Base-by-base conservation (phyloP, 805 yeast genomes). In the Barnettozyma pratensis region DNA sequence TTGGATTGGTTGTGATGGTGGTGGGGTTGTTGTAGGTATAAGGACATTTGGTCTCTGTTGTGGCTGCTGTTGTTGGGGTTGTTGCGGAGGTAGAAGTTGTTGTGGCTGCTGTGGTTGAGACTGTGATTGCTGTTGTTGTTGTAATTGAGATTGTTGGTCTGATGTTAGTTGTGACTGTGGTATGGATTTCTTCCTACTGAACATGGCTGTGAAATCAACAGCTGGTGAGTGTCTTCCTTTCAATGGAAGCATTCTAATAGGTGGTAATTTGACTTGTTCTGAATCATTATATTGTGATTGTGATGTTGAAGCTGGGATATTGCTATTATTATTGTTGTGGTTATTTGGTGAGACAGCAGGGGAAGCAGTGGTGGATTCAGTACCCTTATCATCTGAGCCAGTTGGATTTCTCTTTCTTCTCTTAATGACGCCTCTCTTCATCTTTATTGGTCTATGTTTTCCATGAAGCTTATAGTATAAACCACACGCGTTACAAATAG, bases 401-500 rank as follows among this genome's bases (percentile, higher is more conserved):
- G 38, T 12, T 39, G 54, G 49, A 12, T 46, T 59, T 56, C 94
- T 73, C 54, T 80, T 83, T 48, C 96, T 72, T 57, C 96, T 75
- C 63, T 85, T 86, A 53, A 87, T 87, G 39, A 87, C 80, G 47
- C 75, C 73, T 56, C 83, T 76, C 58, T 85, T 85, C 85, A 87
- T 76, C 49, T 79, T 79, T 14, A 81, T 81, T 2, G 96, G 96
- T 44, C 96, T 72, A 58, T 85, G 90, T 37, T 72, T 71, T 1
- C 92, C 91, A 60, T 87, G 95, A 39, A 88, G 73, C 49, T 81
- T 71, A 64, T 80, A 83, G 64, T 87, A 88, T 31, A 88, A 67
- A 3, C 90, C 96, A 68, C 96, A 87, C 0, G 96, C 96, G 60
- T 87, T 87, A 71, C 96, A 87, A 27, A 88, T 87, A 28, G 90